Conservation (phyloP, 768 basidiomycete genomes). For the Crepidotus variabilis region DNA sequence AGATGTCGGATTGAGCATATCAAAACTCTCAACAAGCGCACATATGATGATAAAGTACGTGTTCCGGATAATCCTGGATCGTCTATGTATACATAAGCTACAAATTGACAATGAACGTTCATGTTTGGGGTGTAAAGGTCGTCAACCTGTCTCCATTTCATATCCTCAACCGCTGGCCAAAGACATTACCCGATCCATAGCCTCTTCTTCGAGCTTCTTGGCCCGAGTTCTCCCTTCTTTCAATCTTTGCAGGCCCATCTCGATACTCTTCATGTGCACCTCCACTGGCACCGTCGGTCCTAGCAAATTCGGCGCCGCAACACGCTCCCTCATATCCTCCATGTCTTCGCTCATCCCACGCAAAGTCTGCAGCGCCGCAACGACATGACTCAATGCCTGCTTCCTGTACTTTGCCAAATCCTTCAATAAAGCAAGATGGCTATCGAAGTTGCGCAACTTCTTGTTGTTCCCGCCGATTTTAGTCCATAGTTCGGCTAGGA, state of each 20-base stretch:
- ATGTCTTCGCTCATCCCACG: constrained; percentile 67
- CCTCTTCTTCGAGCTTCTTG: constrained; percentile 40
- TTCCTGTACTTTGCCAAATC: constrained; percentile 55
- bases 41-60: background rate
- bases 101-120: background rate
- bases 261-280: constrained; percentile 75
- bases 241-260: constrained; percentile 56
- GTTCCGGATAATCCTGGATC: background rate
- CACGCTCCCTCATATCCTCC: constrained; percentile 72
- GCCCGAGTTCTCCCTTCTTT: constrained; percentile 55
- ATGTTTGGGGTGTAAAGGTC: background rate
- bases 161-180: constrained; percentile 2
- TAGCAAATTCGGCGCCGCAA: constrained; percentile 61
- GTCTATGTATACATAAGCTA: background rate
- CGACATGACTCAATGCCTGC: constrained; percentile 64
- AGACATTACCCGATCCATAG: constrained; percentile 27
- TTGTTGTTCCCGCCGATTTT: constrained; percentile 57
- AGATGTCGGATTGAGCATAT: background rate
- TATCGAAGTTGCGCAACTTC: constrained; percentile 44
- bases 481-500: constrained; percentile 71
- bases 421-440: constrained; percentile 50
- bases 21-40: background rate
- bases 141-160: background rate
- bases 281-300: constrained; percentile 61
- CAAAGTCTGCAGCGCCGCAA: constrained; percentile 57